These are phyloP conservation scores for Kodamaea sagamina DNA, from an alignment of 805 yeast species.

Conservation along the genomic window DNA sequence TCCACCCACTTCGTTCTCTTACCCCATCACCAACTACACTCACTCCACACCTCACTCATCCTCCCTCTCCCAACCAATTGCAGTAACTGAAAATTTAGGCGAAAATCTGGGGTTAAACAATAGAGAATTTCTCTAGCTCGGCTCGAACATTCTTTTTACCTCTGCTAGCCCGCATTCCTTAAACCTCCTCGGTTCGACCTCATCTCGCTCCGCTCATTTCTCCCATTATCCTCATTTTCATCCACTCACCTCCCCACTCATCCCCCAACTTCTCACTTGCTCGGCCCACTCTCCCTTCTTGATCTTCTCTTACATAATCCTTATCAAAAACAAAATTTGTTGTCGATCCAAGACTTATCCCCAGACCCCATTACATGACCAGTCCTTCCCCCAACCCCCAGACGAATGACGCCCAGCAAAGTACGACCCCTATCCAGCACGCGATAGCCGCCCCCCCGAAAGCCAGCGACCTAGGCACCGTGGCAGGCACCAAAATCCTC, in stretches of 20 bases:
- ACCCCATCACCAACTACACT: too few relatives aligned
- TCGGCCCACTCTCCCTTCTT: not conserved
- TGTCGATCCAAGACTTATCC: not conserved
- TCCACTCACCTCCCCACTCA: not conserved
- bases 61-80: too few relatives aligned
- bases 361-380: slow-evolving; percentile 1
- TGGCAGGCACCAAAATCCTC: slow-evolving; percentile 4
- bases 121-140: too few relatives aligned
- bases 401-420: not conserved
- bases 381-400: slow-evolving; percentile 1
- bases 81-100: too few relatives aligned
- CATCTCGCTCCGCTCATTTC: too few relatives aligned
- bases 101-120: too few relatives aligned
- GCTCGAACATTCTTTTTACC: too few relatives aligned
- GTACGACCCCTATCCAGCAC: not conserved
- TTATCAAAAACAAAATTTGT: slow-evolving; percentile 1
- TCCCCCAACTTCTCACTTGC: not conserved
- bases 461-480: not conserved
- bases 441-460: not conserved
- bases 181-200: too few relatives aligned
- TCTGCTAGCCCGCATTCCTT: too few relatives aligned
- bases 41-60: too few relatives aligned
- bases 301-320: not conserved
- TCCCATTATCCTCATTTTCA: too few relatives aligned
- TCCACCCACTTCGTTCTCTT: too few relatives aligned